phyloP scores from a whole-genome alignment of 805 yeast species.

The Pichia paraexigua region DNA sequence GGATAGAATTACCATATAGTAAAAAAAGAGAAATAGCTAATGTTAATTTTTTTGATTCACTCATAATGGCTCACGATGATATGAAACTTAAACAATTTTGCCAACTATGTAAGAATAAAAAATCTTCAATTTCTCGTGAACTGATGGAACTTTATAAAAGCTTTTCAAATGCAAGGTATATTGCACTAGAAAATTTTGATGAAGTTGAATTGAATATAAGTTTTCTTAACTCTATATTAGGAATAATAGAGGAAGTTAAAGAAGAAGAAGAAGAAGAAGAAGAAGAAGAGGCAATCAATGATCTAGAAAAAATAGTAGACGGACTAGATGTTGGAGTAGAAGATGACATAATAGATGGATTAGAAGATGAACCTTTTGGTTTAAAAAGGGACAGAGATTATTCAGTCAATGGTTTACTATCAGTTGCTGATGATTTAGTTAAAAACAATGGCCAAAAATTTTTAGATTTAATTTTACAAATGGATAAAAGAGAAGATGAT shows the following conservation, averaged over 20 bases:
- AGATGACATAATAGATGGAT: not conserved
- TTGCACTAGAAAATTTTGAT: conserved; percentile 30
- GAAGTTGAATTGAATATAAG: conserved; percentile 26
- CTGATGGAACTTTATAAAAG: conserved; percentile 66
- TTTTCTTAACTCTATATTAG: conserved; percentile 22
- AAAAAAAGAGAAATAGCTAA: conserved; percentile 54
- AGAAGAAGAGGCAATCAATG: not conserved
- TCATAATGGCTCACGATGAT: conserved; percentile 54
- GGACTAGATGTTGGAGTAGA: not conserved
- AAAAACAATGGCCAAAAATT: conserved; percentile 73
- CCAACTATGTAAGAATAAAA: conserved; percentile 68
- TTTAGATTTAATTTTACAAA: conserved; percentile 69
- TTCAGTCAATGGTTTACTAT: conserved; percentile 11
- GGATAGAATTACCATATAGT: conserved; percentile 58
- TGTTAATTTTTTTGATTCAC: conserved; percentile 62
- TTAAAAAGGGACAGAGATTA: not conserved
- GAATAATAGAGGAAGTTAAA: conserved; percentile 12
- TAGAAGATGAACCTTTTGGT: not conserved
- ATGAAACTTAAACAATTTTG: conserved; percentile 60
- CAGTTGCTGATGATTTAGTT: conserved; percentile 74
- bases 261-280: not conserved
- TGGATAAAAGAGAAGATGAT: conserved; percentile 35
- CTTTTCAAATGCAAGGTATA: conserved; percentile 41
- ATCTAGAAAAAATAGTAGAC: not conserved
- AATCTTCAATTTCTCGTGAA: conserved; percentile 65